Percentiles rank a stretch among this genome's conserved stretches.
Evolutionary conservation across 192 early-diverging fungal genomes (phyloP).

Genomic region (Allomyces macrogynus): DNA sequence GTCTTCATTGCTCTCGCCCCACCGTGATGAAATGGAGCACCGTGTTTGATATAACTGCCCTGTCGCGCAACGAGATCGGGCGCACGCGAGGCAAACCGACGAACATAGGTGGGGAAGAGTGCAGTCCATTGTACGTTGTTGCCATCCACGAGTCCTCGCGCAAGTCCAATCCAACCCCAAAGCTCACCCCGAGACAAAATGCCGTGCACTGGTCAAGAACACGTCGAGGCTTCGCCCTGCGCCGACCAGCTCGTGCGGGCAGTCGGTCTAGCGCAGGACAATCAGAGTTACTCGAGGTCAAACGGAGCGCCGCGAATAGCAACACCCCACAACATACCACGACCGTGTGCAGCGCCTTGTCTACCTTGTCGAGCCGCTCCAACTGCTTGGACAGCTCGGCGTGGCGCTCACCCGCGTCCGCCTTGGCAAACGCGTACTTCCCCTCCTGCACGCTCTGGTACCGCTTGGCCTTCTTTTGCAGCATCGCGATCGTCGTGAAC

Average conservation of each 20-base stretch:
- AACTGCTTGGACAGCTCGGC: slow-evolving; percentile 13
- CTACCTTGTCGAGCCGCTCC: slow-evolving; percentile 16
- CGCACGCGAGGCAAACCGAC: neutral
- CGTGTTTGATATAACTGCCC: too few species aligned
- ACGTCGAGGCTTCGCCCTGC: neutral
- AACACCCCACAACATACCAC: slow-evolving; percentile 8
- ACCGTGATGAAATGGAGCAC: too few species aligned
- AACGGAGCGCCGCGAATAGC: too few species aligned
- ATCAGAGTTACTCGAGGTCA: too few species aligned
- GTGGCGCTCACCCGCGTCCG: slow-evolving; percentile 10
- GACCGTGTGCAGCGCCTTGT: slow-evolving; percentile 14
- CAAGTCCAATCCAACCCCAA: too few species aligned
- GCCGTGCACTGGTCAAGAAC: neutral
- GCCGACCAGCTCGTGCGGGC: neutral
- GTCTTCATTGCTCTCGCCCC: too few species aligned
- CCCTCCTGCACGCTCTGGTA: slow-evolving; percentile 21
- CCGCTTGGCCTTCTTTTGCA: slow-evolving; percentile 21
- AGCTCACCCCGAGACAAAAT: too few species aligned
- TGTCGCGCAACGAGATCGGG: neutral
- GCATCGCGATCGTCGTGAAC: slow-evolving; percentile 9
- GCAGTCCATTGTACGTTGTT: too few species aligned
- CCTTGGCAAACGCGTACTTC: slow-evolving; percentile 21
- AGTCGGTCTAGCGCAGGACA: neutral
- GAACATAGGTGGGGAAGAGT: neutral
- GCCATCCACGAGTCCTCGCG: too few species aligned